These are phyloP conservation scores for Mycotypha africana DNA, from an alignment of 371 early-diverging fungal species.

Conservation along the genomic window DNA sequence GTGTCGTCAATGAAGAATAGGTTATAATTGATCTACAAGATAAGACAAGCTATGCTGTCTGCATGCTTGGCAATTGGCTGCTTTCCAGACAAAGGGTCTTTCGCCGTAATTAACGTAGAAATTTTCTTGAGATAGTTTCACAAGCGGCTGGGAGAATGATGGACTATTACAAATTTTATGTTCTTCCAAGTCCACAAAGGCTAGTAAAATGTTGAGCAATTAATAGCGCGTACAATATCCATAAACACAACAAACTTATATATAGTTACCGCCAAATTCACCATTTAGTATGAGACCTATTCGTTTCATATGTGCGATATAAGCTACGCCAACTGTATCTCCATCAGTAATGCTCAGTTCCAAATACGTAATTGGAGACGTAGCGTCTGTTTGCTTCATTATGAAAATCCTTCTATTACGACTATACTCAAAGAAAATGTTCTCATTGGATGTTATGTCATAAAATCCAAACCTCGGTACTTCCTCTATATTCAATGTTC, in stretches of 20 bases:
- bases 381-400: slow-evolving; percentile 3
- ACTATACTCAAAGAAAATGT: slow-evolving; percentile 23
- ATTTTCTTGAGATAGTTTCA: too few relatives aligned
- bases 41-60: too few relatives aligned
- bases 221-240: background rate
- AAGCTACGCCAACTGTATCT: slow-evolving; percentile 26
- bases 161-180: too few relatives aligned
- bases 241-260: background rate
- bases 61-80: too few relatives aligned
- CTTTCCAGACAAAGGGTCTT: slow-evolving; percentile 10
- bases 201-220: background rate
- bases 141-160: too few relatives aligned
- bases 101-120: too few relatives aligned
- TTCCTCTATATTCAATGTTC: too few relatives aligned
- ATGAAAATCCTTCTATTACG: slow-evolving; percentile 1
- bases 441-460: slow-evolving; percentile 4
- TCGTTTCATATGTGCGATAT: slow-evolving; percentile 11
- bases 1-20: too few relatives aligned
- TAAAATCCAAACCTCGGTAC: slow-evolving; percentile 25
- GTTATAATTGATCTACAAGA: too few relatives aligned
- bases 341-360: slow-evolving; percentile 18
- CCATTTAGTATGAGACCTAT: slow-evolving; percentile 25
- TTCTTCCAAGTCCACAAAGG: slow-evolving; percentile 5
- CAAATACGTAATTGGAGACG: slow-evolving; percentile 16
- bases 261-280: slow-evolving; percentile 6